phyloP scores from a whole-genome alignment of 345 rosid species.

The Populus nigra region DNA sequence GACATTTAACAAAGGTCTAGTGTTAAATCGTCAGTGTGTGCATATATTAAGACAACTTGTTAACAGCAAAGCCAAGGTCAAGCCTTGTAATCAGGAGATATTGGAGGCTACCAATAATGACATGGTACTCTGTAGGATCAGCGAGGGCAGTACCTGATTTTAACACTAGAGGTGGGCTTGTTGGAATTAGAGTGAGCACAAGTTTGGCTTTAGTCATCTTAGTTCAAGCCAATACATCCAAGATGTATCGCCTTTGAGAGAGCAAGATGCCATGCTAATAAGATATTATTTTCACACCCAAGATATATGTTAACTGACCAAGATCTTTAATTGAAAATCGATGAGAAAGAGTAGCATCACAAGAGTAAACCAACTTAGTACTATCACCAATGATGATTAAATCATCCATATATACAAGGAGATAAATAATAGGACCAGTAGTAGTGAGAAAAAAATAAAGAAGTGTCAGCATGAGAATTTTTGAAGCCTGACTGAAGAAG shows the following conservation, averaged over 20 bases:
- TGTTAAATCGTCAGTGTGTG: background rate
- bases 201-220: background rate
- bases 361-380: rapidly evolving
- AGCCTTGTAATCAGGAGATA: too few relatives aligned
- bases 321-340: background rate
- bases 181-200: background rate
- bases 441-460: too few relatives aligned
- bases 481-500: background rate
- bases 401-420: background rate
- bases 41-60: background rate
- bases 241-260: too few relatives aligned
- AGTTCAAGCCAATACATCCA: rapidly evolving
- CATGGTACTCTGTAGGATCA: background rate
- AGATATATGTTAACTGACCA: too few relatives aligned
- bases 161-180: background rate
- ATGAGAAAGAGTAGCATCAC: background rate
- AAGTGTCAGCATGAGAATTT: background rate
- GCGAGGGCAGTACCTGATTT: rapidly evolving
- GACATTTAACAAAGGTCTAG: background rate
- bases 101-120: rapidly evolving
- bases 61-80: rapidly evolving
- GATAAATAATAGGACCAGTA: background rate
- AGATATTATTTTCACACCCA: background rate
- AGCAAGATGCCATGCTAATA: too few relatives aligned
- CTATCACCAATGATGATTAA: rapidly evolving